Conservation (phyloP, 306 rosid genomes). For the Lupinus albus region DNA sequence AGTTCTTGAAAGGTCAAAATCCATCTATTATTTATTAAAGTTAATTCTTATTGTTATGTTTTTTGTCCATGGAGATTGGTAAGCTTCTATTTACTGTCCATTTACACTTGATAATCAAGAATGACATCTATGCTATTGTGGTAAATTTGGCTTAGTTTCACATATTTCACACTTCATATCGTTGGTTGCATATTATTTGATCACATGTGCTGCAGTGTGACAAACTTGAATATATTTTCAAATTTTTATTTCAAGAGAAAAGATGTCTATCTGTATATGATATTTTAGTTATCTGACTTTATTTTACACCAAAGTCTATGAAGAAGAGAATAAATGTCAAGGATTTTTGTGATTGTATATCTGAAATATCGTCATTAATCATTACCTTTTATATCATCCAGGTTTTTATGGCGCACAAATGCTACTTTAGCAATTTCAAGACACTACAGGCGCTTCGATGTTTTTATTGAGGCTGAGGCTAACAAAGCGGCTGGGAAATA, state of each 20-base stretch:
- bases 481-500: slow-evolving; percentile 93
- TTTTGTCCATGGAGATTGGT: slow-evolving; percentile 15
- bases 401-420: slow-evolving; percentile 95
- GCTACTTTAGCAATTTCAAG: slow-evolving; percentile 91
- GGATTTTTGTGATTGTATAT: slow-evolving; percentile 21
- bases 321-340: slow-evolving; percentile 3
- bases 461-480: slow-evolving; percentile 95
- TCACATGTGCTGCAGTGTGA: background rate
- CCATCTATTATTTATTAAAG: slow-evolving; percentile 3
- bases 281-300: slow-evolving; percentile 24
- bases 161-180: slow-evolving; percentile 2
- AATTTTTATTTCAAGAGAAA: slow-evolving; percentile 15
- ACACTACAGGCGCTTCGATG: slow-evolving; percentile 92
- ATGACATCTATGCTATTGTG: background rate
- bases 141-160: slow-evolving; percentile 10
- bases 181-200: background rate
- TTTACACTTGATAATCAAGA: slow-evolving; percentile 10
- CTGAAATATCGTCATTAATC: slow-evolving; percentile 21
- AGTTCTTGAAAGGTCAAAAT: slow-evolving; percentile 79
- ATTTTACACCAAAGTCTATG: slow-evolving; percentile 9
- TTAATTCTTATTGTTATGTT: slow-evolving; percentile 23
- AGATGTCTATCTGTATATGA: background rate
- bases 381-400: slow-evolving; percentile 41
- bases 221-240: slow-evolving; percentile 25
- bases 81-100: slow-evolving; percentile 26